Evolutionary conservation across 495 filamentous ascomycete genomes (phyloP).

Genomic region (Polyplosphaeria fusca): DNA sequence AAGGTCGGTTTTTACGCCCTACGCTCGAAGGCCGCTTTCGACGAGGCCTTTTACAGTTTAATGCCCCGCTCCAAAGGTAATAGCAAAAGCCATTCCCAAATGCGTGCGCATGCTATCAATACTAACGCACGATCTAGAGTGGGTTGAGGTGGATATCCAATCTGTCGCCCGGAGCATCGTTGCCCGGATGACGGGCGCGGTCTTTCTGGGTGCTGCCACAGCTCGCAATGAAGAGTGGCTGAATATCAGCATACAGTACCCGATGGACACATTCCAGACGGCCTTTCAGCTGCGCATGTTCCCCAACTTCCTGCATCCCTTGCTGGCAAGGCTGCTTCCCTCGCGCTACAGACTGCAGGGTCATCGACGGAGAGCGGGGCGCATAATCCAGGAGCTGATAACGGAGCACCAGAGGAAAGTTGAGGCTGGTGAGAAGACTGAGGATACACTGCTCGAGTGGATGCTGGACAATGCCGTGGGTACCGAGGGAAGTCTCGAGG

Average conservation of each 20-base stretch:
- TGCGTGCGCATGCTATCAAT: no score
- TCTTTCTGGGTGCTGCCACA: constrained; percentile 19
- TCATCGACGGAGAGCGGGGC: constrained; percentile 9
- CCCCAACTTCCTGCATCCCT: constrained; percentile 14
- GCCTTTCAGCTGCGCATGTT: constrained; percentile 22
- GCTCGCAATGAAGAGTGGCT: constrained; percentile 26
- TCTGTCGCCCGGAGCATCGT: constrained; percentile 18
- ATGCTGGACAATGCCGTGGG: constrained; percentile 25
- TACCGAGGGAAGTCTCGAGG: constrained; percentile 3
- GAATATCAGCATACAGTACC: constrained; percentile 10
- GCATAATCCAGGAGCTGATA: constrained; percentile 22
- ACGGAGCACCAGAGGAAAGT: not conserved
- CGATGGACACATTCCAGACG: constrained; percentile 11
- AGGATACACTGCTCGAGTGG: constrained; percentile 23
- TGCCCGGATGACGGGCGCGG: constrained; percentile 19
- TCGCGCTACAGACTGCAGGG: not conserved
- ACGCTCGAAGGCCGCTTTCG: no score
- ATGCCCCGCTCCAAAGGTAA: no score
- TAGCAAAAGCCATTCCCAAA: no score
- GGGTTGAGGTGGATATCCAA: constrained; percentile 25
- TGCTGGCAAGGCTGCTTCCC: constrained; percentile 11
- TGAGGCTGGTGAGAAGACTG: constrained; percentile 3
- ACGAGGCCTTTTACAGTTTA: no score
- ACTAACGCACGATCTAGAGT: constrained; percentile 5
- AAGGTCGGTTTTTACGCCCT: no score